A percentile compares a stretch with the other conserved stretches of the same genome.
Conservation (phyloP, 345 rosid species). For the Eucalyptus leucophloia region DNA sequence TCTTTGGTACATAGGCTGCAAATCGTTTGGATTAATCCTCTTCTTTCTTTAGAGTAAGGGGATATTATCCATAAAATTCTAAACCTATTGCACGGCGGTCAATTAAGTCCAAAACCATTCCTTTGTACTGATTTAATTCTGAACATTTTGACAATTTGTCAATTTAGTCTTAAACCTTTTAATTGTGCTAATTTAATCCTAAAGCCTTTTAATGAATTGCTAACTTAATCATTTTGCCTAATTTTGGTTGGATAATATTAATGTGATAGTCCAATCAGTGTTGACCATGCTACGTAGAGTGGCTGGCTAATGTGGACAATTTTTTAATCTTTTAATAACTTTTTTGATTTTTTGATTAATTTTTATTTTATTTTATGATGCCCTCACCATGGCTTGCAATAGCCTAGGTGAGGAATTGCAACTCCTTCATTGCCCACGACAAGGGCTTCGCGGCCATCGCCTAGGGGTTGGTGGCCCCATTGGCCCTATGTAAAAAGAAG, state of each 20-base stretch:
- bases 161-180: too few relatives aligned
- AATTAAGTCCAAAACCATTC: too few relatives aligned
- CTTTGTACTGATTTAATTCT: too few relatives aligned
- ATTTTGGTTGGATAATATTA: not conserved
- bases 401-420: not conserved
- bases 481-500: not conserved
- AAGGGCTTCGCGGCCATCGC: not conserved
- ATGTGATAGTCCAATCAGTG: rapidly evolving
- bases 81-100: not conserved
- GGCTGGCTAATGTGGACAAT: not conserved
- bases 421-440: not conserved
- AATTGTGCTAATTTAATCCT: too few relatives aligned
- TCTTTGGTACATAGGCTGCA: too few relatives aligned
- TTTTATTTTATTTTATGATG: too few relatives aligned
- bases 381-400: not conserved
- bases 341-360: too few relatives aligned
- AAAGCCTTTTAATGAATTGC: too few relatives aligned
- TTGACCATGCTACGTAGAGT: not conserved
- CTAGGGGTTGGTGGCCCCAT: not conserved
- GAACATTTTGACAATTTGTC: too few relatives aligned
- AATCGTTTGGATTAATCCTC: not conserved
- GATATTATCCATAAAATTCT: too few relatives aligned
- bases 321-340: too few relatives aligned
- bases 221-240: not conserved
- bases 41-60: not conserved